Conservation (phyloP, 1,284 basidiomycete genomes). For the Rhodotorula sp. region DNA sequence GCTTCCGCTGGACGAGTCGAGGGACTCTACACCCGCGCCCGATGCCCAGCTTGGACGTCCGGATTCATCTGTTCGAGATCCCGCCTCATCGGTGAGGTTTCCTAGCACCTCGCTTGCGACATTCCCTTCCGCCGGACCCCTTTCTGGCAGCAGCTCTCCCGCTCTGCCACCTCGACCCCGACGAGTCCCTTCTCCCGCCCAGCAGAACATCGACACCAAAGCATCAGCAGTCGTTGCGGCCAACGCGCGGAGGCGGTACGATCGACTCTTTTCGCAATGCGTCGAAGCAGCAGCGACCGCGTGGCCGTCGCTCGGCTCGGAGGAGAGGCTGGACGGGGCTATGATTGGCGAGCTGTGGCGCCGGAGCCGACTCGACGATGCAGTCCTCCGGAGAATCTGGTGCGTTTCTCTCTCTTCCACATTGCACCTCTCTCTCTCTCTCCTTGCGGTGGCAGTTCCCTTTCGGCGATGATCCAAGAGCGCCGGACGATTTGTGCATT, state of each 20-base stretch:
- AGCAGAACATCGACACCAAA: not conserved
- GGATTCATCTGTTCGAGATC: not conserved
- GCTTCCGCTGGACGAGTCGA: not conserved
- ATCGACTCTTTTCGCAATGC: conserved; percentile 20
- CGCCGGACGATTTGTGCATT: no score
- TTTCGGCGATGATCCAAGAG: no score
- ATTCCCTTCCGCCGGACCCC: not conserved
- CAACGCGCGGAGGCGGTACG: conserved; percentile 23
- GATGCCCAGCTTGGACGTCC: no score
- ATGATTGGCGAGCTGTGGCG: conserved; percentile 24
- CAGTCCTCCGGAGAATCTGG: conserved; percentile 20
- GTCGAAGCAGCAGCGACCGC: no score
- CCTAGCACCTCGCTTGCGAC: not conserved
- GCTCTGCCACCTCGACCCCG: not conserved
- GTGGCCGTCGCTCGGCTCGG: not conserved
- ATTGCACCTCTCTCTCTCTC: no score
- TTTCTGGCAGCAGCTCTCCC: not conserved
- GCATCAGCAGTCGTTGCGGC: not conserved
- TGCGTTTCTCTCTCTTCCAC: conserved; percentile 6
- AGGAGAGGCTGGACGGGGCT: not conserved
- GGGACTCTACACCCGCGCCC: not conserved
- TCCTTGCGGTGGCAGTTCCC: no score
- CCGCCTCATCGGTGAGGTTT: not conserved
- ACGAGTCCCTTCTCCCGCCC: not conserved
- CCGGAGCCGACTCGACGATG: conserved; percentile 19